Evolutionary conservation across 2,329 filamentous ascomycete genomes (phyloP).

Genomic region (Camillea tinctor): DNA sequence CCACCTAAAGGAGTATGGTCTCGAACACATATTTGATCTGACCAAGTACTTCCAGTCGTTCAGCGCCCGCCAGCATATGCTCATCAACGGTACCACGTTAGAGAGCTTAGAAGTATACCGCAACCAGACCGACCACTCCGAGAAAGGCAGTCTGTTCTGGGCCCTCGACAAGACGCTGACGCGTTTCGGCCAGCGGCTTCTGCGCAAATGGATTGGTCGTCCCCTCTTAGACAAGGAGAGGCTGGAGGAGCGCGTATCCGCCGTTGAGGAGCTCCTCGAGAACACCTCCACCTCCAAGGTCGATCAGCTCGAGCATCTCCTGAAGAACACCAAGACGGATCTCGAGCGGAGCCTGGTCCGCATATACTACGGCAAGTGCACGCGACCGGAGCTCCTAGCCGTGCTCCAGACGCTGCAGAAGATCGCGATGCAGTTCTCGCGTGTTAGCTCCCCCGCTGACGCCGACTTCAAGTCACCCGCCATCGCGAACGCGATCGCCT

Average conservation of each 20-base stretch:
- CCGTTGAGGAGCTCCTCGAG: constrained; percentile 81
- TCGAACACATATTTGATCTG: constrained; percentile 92
- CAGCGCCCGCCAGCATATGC: constrained; percentile 90
- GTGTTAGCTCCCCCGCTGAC: constrained; percentile 62
- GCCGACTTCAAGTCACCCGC: constrained; percentile 71
- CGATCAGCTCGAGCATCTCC: constrained; percentile 70
- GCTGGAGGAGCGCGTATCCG: constrained; percentile 76
- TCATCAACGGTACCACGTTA: constrained; percentile 90
- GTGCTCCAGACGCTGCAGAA: constrained; percentile 83
- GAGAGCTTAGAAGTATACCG: constrained; percentile 94
- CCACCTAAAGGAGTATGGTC: constrained; percentile 85
- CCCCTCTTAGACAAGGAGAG: constrained; percentile 74
- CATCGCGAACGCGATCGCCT: constrained; percentile 68
- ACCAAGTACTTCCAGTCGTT: constrained; percentile 98
- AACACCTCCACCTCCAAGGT: constrained; percentile 64
- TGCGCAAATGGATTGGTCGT: constrained; percentile 93
- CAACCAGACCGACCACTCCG: constrained; percentile 83
- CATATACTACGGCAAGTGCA: constrained; percentile 97
- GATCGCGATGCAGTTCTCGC: constrained; percentile 73
- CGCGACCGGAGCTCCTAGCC: constrained; percentile 79
- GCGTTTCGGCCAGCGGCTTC: constrained; percentile 79
- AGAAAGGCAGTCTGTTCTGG: constrained; percentile 92
- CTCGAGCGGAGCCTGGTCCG: constrained; percentile 90
- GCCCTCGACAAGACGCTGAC: constrained; percentile 90
- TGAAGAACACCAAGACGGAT: constrained; percentile 72